Base-by-base conservation (phyloP, 768 basidiomycete species). In the Chiua virens region DNA sequence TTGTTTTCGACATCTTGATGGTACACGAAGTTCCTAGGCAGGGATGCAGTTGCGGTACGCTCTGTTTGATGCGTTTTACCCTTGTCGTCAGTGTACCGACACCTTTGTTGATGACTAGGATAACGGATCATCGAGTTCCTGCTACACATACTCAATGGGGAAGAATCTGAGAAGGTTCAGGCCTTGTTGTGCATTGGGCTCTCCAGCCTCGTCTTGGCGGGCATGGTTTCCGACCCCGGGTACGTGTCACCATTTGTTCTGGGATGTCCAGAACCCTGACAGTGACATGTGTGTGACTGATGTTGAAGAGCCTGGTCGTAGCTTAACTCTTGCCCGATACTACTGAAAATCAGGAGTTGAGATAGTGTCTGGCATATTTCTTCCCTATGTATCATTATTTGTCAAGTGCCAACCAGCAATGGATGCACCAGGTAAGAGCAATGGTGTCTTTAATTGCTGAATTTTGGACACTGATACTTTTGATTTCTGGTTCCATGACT, bases 321-420 rank as follows among this genome's bases (percentile, higher is more conserved):
- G 73, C 80, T 5, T 98, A 89, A 67, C 76, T 97, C 43, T 89
- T 87, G 0, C 90, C 91, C 1, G 80, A 86, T 47, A 96, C 91
- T 3, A 77, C 73, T 15, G 81, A 84, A 25, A 98, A 96, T 60
- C 86, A 90, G 53, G 81, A 87, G 49, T 75, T 98, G 17, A 79
- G 91, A 37, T 95, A 98, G 66, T 92, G 87, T 60, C 69, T 97
- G 35, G 79, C 86, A 4, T 89, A 87, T 66, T 96, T 96, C 76
- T 85, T 95, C 70, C 88, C 84, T 2, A 82, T 85, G 0, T 97
- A 87, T 63, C 89, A 89, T 67, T 91, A 85, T 68, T 90, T 90
- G 18, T 85, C 86, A 0, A 66, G 79, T 5, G 59, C 59, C 20
- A 90, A 95, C 60, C 94, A 97, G 68, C 67, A 78, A 17, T 68